Base-by-base conservation (phyloP, 805 yeast species). In the Starmerella tilneyi region DNA sequence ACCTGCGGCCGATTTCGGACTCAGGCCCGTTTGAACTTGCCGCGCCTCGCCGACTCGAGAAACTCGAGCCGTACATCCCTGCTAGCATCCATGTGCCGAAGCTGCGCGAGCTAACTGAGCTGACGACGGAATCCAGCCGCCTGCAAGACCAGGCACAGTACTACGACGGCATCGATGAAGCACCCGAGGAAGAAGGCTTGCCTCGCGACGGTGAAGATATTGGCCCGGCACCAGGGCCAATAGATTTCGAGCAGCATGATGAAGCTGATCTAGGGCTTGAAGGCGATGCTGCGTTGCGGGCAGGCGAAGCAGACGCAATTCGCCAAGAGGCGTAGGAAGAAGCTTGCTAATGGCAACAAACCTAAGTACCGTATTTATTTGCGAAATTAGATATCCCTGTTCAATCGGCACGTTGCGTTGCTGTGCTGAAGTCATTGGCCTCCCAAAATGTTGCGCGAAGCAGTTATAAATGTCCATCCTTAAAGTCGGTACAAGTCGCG, bases 81-180 rank as follows among this genome's bases (percentile, higher is more conserved):
- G 88, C 94, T 1, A 84, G 94, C 84, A 70, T 92, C 65, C 83
- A 81, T 55, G 76, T 88, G 53, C 97, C 97, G 35, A 79, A 76
- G 32, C 79, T 94, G 29, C 81, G 94, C 68, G 74, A 92, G 64
- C 78, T 92, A 39, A 84, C 88, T 31, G 96, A 88, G 62, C 70
- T 92, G 56, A 63, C 67, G 3, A 59, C 67, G n/a, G 41, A 20
- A 33, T 49, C 52, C 19, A 52, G 54, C 34, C 46, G 51, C 13
- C 36, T 48, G 35, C 45, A 48, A 26, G 44, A 34, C 20, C 33
- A 38, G 41, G 31, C 27, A 26, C 40, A 23, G 30, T 36, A 36
- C 21, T 36, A 16, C 28, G 38, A 36, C 22, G 40, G 24, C 15
- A 4, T 4, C 9, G 30, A 24, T 3, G 40, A 22, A 20, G 22